Conservation (phyloP, 495 filamentous ascomycete species). For the Penicillium cosmopolitanum region DNA sequence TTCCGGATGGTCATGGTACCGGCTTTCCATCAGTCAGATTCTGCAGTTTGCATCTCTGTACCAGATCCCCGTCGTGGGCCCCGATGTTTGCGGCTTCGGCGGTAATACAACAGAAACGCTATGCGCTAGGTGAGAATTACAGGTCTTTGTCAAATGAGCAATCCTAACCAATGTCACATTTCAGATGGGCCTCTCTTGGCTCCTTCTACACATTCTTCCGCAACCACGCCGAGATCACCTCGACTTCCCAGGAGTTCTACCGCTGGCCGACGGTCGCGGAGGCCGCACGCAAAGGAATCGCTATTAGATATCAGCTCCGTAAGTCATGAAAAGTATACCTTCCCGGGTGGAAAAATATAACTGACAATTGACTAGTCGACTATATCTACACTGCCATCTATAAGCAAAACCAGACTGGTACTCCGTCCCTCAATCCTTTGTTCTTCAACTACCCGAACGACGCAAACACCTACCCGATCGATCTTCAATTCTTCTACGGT, state of each 20-base stretch:
- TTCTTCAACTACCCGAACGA: conserved; percentile 78
- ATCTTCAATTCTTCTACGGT: conserved; percentile 77
- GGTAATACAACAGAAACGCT: conserved; percentile 67
- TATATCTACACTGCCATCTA: conserved; percentile 82
- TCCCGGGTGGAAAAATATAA: neutral
- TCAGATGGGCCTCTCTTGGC: conserved; percentile 68
- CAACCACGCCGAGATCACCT: conserved; percentile 61
- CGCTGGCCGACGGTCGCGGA: conserved; percentile 64
- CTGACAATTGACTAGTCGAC: conserved; percentile 50
- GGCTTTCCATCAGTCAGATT: conserved; percentile 72
- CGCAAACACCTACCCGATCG: conserved; percentile 58
- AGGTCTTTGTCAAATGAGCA: neutral
- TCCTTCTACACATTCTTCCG: conserved; percentile 82
- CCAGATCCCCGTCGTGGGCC: conserved; percentile 81
- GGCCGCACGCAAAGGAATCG: conserved; percentile 70
- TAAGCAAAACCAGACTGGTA: conserved; percentile 65
- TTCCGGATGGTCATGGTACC: conserved; percentile 58
- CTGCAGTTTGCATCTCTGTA: conserved; percentile 68
- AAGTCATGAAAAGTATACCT: neutral
- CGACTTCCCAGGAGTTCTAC: conserved; percentile 74
- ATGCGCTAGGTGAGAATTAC: conserved; percentile 52
- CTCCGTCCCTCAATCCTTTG: conserved; percentile 67
- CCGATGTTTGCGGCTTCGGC: conserved; percentile 73
- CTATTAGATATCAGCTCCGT: conserved; percentile 69
- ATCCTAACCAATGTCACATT: neutral